Base-by-base conservation (phyloP, 2,329 filamentous ascomycete species). In the Didymella sp. region DNA sequence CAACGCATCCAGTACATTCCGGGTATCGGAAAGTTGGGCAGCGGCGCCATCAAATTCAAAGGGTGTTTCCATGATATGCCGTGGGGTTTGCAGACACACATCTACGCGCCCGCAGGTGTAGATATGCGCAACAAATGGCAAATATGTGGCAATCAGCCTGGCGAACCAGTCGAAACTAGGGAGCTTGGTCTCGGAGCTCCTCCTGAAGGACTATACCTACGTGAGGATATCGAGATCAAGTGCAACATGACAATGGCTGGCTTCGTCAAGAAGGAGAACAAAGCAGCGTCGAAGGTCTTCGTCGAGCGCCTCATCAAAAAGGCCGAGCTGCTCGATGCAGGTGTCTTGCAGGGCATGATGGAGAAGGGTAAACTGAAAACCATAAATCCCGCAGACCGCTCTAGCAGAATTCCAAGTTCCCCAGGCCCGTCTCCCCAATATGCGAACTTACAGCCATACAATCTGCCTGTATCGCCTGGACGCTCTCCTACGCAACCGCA, bases 31-130 rank as follows among this genome's bases (percentile, higher is more conserved):
- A 85, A 80, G 75, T 80, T 88, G 58, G 87, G 87, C 22, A 85
- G 85, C 3, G 83, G 86, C 70, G 84, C 85, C 69, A 88, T 90
- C 74, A 82, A 80, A 43, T 90, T 90, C 77, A 88, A 86, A 58
- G 88, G 86, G 58, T 89, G 87, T 69, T 90, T 90, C 72, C 88
- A 90, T 69, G 83, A 90, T 72, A 85, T 89, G 80, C 86, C 87
- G 2, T 89, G 86, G 84, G 88, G 88, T 3, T 77, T 90, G 57
- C 88, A 90, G 76, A 89, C 86, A 9, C 88, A 90, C 77, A 86
- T 87, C 49, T 89, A 89, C 70, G 87, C 86, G 38, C 88, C 88
- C 28, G 82, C 89, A 71, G 84, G 82, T 59, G 81, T 89, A 48
- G 87, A 90, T 70, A 74, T 90, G 72, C 82, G 87, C 61, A 88